phyloP scores from a whole-genome alignment of 1,284 basidiomycete species.

The Leccinum fallax region DNA sequence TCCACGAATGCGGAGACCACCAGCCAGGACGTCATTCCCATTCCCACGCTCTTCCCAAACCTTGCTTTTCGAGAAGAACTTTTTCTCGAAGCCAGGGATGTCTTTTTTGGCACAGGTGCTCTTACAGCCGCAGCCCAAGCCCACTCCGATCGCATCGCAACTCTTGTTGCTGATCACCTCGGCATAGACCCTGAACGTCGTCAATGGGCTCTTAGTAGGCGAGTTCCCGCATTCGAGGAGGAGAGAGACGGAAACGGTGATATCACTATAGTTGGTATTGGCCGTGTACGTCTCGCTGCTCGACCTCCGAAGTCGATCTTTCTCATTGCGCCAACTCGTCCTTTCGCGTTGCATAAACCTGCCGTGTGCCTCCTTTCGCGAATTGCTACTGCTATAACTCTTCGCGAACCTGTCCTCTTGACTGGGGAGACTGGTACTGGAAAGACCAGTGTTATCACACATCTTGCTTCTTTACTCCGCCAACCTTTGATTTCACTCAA shows the following conservation, averaged over 20 bases:
- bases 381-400: slow-evolving; percentile 74
- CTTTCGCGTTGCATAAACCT: slow-evolving; percentile 91
- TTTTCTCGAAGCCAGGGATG: slow-evolving; percentile 87
- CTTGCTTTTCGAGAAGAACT: slow-evolving; percentile 86
- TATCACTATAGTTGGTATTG: slow-evolving; percentile 55
- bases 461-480: slow-evolving; percentile 82
- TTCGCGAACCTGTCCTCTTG: slow-evolving; percentile 85
- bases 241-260: slow-evolving; percentile 69
- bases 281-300: slow-evolving; percentile 57
- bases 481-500: slow-evolving; percentile 88
- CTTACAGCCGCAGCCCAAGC: slow-evolving; percentile 55
- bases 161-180: slow-evolving; percentile 63
- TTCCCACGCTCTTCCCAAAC: slow-evolving; percentile 60
- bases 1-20: slow-evolving; percentile 46
- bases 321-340: slow-evolving; percentile 44
- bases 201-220: slow-evolving; percentile 56
- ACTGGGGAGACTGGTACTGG: slow-evolving; percentile 99
- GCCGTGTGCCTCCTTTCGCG: slow-evolving; percentile 83
- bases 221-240: slow-evolving; percentile 68
- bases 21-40: slow-evolving; percentile 25
- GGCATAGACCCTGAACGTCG: slow-evolving; percentile 65
- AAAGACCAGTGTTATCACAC: slow-evolving; percentile 92
- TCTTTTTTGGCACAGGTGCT: slow-evolving; percentile 83
- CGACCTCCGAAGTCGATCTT: slow-evolving; percentile 42
- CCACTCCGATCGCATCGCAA: slow-evolving; percentile 52